These are phyloP conservation scores for Clonostachys rosea DNA, from an alignment of 2,329 filamentous ascomycete species.

Conservation along the genomic window DNA sequence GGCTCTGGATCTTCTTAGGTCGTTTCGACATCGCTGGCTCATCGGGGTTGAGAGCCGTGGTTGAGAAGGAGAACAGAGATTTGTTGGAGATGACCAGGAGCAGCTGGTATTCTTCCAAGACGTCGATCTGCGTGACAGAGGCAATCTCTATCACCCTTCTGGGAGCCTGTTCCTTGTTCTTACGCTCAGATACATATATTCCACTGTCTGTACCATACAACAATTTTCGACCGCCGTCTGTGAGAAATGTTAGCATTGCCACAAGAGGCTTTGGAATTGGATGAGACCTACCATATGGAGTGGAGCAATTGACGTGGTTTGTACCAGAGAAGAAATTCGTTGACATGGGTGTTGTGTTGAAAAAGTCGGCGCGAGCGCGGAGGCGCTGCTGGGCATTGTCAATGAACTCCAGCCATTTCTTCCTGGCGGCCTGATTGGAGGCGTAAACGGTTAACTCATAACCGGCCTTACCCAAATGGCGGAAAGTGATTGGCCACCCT, in stretches of 20 bases:
- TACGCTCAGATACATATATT: slow-evolving; percentile 87
- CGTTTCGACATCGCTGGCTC: slow-evolving; percentile 78
- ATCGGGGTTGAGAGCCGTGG: slow-evolving; percentile 80
- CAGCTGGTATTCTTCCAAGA: slow-evolving; percentile 90
- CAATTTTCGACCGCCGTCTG: slow-evolving; percentile 90
- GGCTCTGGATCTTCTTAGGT: slow-evolving; percentile 92
- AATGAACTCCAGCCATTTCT: slow-evolving; percentile 97
- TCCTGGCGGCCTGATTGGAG: slow-evolving; percentile 76
- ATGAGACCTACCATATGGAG: slow-evolving; percentile 70
- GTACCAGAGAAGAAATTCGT: slow-evolving; percentile 55
- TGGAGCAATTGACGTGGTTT: slow-evolving; percentile 91
- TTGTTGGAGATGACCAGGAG: slow-evolving; percentile 91
- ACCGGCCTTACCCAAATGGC: slow-evolving; percentile 89
- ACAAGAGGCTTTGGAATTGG: neutral
- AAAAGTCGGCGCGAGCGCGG: slow-evolving; percentile 84
- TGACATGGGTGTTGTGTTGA: slow-evolving; percentile 65
- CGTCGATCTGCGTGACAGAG: slow-evolving; percentile 90
- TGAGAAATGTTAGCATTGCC: slow-evolving; percentile 1
- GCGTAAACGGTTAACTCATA: slow-evolving; percentile 91
- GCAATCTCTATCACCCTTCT: slow-evolving; percentile 80
- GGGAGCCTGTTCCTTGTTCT: slow-evolving; percentile 77
- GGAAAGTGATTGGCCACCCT: slow-evolving; percentile 92
- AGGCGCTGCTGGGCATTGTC: slow-evolving; percentile 85
- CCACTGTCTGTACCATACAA: slow-evolving; percentile 93
- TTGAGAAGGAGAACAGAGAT: slow-evolving; percentile 82